These are phyloP conservation scores for Sambucus nigra DNA, from an alignment of 129 eudicot species.

Conservation along the genomic window DNA sequence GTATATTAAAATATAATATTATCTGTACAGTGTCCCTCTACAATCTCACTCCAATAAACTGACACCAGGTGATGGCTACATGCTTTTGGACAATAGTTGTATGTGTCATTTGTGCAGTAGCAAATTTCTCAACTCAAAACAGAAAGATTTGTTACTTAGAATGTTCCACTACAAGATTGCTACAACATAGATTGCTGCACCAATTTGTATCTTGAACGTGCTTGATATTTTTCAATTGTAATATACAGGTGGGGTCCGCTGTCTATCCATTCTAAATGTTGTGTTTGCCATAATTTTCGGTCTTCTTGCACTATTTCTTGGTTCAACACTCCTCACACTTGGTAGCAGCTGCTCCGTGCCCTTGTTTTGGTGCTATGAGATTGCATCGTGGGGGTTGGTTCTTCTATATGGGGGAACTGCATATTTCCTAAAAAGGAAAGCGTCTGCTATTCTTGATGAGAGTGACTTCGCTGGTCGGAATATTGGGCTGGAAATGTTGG, in stretches of 20 bases:
- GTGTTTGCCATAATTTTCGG: slow-evolving; percentile 61
- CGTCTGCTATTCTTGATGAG: slow-evolving; percentile 60
- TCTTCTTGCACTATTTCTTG: slow-evolving; percentile 79
- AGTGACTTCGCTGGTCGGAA: slow-evolving; percentile 46
- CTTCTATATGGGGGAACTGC: slow-evolving; percentile 63
- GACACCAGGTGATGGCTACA: too few species aligned
- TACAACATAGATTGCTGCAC: background rate
- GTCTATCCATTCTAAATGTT: slow-evolving; percentile 67
- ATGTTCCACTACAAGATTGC: background rate
- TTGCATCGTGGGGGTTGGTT: slow-evolving; percentile 76
- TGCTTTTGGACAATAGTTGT: too few species aligned
- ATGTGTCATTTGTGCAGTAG: too few species aligned
- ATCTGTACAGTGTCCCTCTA: too few species aligned
- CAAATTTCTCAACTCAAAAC: too few species aligned
- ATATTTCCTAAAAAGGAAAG: slow-evolving; percentile 60
- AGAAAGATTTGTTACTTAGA: background rate
- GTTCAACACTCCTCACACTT: slow-evolving; percentile 78
- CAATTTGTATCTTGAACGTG: background rate
- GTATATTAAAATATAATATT: too few species aligned
- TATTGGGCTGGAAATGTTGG: slow-evolving; percentile 84
- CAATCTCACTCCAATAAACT: too few species aligned
- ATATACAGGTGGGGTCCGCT: slow-evolving; percentile 81
- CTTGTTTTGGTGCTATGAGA: slow-evolving; percentile 93
- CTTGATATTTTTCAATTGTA: background rate
- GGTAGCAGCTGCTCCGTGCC: slow-evolving; percentile 88